Base-by-base conservation (phyloP, 75 land plant genomes). In the Cryptomeria japonica region DNA sequence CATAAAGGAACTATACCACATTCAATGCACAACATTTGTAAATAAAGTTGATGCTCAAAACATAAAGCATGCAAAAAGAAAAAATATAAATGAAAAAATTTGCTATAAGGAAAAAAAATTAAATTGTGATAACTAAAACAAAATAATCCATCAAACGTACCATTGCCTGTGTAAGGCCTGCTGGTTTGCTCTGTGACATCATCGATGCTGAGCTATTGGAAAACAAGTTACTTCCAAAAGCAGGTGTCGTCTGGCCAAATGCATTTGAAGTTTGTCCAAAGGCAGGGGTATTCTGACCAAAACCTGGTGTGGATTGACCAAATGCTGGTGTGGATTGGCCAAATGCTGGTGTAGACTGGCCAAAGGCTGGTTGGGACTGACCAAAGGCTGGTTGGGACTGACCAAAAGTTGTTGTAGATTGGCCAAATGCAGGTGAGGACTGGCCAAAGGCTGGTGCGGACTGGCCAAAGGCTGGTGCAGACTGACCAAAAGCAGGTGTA, bases 91-190 rank as follows among this genome's bases (percentile, higher is more conserved):
- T 36, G 16, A 85, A 41, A 1, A 11, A 37, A 25, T 37, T 51
- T 51, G 55, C 55, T 14, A 51, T 3, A 15, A 84, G 36, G 32
- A 36, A 12, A n/a, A 22, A 47, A 47, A 16, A 2, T 31, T 18
- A 72, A 32, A n/a, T 84, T 36, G 55, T 51, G 2, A 36, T n/a
- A 70, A 4, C 8, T 46, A 2, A 28, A 34, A 41, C 85, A 84
- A 13, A 86, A 13, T 22, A 78, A 13, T 34, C 36, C 12, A 39
- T 72, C 18, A 9, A 38, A 87, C 96, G 76, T 90, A 95, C 96
- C 83, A 92, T 86, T 80, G 96, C 55, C 85, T 92, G 95, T 28
- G 89, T 85, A 80, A 95, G 89, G 14, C 91, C 91, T 15, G 76
- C 84, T 9, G 95, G 93, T 55, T 88, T 92, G 77, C 91, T 91